Evolutionary conservation across 768 basidiomycete species (phyloP).

Genomic region (Pleurotus cornucopiae): DNA sequence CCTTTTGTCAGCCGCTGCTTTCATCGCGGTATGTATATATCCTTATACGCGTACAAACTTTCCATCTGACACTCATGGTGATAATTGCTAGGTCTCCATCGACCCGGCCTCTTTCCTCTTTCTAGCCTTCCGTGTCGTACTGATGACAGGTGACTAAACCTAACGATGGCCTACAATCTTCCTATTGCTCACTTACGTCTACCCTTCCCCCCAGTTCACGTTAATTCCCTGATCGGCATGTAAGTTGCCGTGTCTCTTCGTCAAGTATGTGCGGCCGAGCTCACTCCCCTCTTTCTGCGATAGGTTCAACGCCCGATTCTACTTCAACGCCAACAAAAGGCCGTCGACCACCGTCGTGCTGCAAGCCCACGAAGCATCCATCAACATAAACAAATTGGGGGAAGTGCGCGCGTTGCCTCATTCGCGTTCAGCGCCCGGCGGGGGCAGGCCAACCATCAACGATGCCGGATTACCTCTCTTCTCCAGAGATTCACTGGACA

Average conservation of each 20-base stretch:
- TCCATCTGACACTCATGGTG: neutral
- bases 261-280: neutral
- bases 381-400: neutral
- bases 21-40: neutral
- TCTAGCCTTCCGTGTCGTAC: neutral
- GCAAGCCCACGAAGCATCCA: conserved; percentile 2
- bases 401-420: neutral
- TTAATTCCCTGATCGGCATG: conserved; percentile 1
- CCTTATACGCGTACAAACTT: neutral
- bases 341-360: neutral
- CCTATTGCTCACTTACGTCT: no score
- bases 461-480: conserved; percentile 1
- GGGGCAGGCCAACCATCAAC: neutral
- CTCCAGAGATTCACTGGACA: neutral
- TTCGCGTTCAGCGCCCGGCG: neutral
- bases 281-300: neutral
- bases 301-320: conserved; percentile 4
- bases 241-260: neutral
- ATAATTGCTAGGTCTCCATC: neutral
- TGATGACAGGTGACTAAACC: conserved; percentile 1
- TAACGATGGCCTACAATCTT: no score
- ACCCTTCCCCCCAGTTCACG: neutral
- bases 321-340: neutral
- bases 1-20: neutral
- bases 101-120: neutral